These are phyloP conservation scores for Lachancea nothofagi DNA, from an alignment of 805 yeast species.

Conservation along the genomic window DNA sequence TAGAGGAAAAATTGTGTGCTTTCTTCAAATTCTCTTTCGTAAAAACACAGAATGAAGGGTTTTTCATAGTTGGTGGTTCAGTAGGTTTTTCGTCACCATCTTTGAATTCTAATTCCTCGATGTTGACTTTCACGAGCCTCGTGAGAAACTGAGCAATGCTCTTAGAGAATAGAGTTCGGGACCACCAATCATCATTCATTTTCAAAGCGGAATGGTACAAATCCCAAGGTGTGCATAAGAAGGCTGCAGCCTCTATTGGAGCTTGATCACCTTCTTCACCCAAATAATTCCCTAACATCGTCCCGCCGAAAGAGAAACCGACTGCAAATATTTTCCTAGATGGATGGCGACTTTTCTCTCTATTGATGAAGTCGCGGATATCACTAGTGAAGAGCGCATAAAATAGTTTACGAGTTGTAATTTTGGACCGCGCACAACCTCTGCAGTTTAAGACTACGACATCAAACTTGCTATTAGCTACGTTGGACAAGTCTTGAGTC, in stretches of 20 bases:
- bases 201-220: constrained; percentile 48
- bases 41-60: constrained; percentile 24
- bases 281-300: constrained; percentile 58
- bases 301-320: constrained; percentile 72
- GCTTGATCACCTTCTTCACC: constrained; percentile 58
- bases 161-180: constrained; percentile 39
- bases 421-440: constrained; percentile 72
- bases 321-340: constrained; percentile 56
- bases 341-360: constrained; percentile 49
- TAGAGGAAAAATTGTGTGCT: constrained; percentile 34
- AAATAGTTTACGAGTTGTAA: constrained; percentile 62
- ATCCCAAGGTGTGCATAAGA: constrained; percentile 72
- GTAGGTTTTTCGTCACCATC: constrained; percentile 18
- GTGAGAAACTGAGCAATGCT: constrained; percentile 38
- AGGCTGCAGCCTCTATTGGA: constrained; percentile 51
- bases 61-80: constrained; percentile 18
- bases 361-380: constrained; percentile 51
- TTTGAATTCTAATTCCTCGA: constrained; percentile 31
- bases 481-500: constrained; percentile 38
- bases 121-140: constrained; percentile 42
- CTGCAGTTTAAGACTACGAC: constrained; percentile 63
- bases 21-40: constrained; percentile 35
- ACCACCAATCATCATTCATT: constrained; percentile 36
- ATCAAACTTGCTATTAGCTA: constrained; percentile 41
- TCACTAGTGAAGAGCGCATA: constrained; percentile 68